These are phyloP conservation scores for Achaetomiella virescens DNA, from an alignment of 495 filamentous ascomycete species.

Conservation along the genomic window DNA sequence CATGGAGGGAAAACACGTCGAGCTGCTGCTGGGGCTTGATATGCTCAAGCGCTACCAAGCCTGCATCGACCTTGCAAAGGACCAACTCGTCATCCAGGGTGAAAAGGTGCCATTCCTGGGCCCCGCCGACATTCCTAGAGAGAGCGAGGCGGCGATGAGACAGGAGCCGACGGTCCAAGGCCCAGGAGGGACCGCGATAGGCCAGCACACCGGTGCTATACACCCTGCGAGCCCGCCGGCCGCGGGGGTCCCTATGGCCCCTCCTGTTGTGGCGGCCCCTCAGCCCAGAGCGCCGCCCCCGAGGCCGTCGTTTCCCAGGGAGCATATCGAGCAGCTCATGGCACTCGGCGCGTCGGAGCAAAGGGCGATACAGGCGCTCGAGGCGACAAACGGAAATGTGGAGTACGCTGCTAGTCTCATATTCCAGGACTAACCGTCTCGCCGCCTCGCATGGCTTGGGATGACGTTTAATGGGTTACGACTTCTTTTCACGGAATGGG, in stretches of 20 bases:
- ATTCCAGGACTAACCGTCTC: slow-evolving; percentile 47
- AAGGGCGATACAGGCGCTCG: slow-evolving; percentile 71
- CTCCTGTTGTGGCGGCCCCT: slow-evolving; percentile 22
- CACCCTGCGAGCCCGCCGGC: slow-evolving; percentile 35
- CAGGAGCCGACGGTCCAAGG: slow-evolving; percentile 84
- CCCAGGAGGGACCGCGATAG: slow-evolving; percentile 77
- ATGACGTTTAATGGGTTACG: slow-evolving; percentile 1
- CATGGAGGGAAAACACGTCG: slow-evolving; percentile 98
- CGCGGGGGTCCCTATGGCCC: slow-evolving; percentile 25
- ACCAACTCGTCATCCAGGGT: slow-evolving; percentile 78
- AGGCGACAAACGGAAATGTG: slow-evolving; percentile 77
- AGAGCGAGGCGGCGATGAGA: slow-evolving; percentile 61
- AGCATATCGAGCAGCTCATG: slow-evolving; percentile 63
- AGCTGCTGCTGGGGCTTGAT: slow-evolving; percentile 86
- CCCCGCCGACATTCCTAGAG: slow-evolving; percentile 86
- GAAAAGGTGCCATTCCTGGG: slow-evolving; percentile 84
- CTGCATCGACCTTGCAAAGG: slow-evolving; percentile 75
- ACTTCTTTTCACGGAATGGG: not conserved
- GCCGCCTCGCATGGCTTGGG: not conserved
- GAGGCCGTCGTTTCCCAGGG: slow-evolving; percentile 46
- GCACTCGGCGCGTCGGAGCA: slow-evolving; percentile 73
- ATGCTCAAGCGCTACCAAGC: slow-evolving; percentile 96
- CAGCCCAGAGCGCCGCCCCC: slow-evolving; percentile 10
- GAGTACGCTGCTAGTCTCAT: slow-evolving; percentile 81
- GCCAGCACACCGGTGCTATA: slow-evolving; percentile 77